Conservation (phyloP, 495 filamentous ascomycete genomes). For the Rostrohypoxylon terebratum region DNA sequence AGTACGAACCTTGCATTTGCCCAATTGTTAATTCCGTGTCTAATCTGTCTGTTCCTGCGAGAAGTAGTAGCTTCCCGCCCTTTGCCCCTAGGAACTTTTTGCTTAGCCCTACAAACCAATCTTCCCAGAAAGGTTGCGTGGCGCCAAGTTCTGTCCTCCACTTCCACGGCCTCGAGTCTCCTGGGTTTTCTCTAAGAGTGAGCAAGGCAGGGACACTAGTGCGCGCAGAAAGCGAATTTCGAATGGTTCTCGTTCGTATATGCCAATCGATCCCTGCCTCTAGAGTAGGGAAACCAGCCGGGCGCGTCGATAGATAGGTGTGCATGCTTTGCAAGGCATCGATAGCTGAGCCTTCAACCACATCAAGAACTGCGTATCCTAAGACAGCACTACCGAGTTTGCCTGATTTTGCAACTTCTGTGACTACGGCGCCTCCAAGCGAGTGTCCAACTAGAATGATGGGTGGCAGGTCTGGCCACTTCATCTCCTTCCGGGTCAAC, state of each 20-base stretch:
- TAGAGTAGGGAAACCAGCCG: slow-evolving; percentile 77
- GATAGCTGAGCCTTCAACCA: slow-evolving; percentile 88
- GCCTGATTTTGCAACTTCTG: slow-evolving; percentile 77
- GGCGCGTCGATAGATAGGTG: slow-evolving; percentile 86
- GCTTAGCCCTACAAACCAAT: slow-evolving; percentile 91
- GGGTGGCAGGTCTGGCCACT: slow-evolving; percentile 78
- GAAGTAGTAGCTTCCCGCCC: slow-evolving; percentile 89
- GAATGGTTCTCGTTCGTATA: slow-evolving; percentile 86
- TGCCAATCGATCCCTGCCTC: slow-evolving; percentile 94
- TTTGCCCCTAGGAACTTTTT: slow-evolving; percentile 85
- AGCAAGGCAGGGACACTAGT: slow-evolving; percentile 90
- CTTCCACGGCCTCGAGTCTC: slow-evolving; percentile 68
- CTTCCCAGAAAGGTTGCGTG: slow-evolving; percentile 93
- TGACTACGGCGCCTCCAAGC: slow-evolving; percentile 94
- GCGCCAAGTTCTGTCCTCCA: slow-evolving; percentile 88
- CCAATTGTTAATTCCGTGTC: slow-evolving; percentile 97
- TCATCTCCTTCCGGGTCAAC: slow-evolving; percentile 71
- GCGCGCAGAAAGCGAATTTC: slow-evolving; percentile 81
- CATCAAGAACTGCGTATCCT: slow-evolving; percentile 92
- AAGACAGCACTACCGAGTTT: slow-evolving; percentile 74
- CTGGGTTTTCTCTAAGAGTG: slow-evolving; percentile 52
- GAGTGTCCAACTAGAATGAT: slow-evolving; percentile 92
- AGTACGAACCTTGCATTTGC: slow-evolving; percentile 87
- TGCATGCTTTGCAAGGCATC: slow-evolving; percentile 97
- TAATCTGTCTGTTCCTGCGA: slow-evolving; percentile 93